Conservation (phyloP, 257 asterid genomes). For the Plectranthus barbatus region DNA sequence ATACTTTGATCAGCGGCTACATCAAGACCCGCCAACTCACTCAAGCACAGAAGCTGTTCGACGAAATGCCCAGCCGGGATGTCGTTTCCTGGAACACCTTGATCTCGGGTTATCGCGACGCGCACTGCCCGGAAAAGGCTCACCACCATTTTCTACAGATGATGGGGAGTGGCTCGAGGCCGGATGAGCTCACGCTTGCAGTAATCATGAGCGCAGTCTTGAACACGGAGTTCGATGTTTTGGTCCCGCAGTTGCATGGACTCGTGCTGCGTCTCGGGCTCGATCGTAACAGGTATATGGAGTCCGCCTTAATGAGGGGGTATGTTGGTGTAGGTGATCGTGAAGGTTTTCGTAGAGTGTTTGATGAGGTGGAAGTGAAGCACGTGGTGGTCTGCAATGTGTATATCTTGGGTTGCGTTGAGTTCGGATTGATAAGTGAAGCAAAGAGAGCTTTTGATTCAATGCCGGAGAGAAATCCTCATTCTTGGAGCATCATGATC, state of each 20-base stretch:
- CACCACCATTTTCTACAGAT: slow-evolving; percentile 34
- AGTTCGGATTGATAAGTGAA: slow-evolving; percentile 43
- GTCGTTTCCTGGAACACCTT: slow-evolving; percentile 71
- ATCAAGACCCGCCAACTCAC: slow-evolving; percentile 23
- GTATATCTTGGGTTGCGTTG: slow-evolving; percentile 58
- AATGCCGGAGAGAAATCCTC: slow-evolving; percentile 50
- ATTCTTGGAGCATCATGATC: slow-evolving; percentile 66
- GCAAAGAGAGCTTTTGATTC: slow-evolving; percentile 44
- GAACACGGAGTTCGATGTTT: slow-evolving; percentile 26
- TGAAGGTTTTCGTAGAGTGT: slow-evolving; percentile 34
- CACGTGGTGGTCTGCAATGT: slow-evolving; percentile 65
- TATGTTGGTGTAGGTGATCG: slow-evolving; percentile 41
- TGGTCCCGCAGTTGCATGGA: slow-evolving; percentile 57
- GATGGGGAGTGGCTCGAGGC: slow-evolving; percentile 29
- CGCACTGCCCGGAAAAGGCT: slow-evolving; percentile 26
- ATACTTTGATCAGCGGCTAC: slow-evolving; percentile 51
- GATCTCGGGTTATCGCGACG: slow-evolving; percentile 61
- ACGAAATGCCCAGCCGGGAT: slow-evolving; percentile 61
- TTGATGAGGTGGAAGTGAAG: slow-evolving; percentile 52
- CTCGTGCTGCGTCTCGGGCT: slow-evolving; percentile 39
- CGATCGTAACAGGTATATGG: slow-evolving; percentile 42
- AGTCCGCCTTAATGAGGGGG: slow-evolving; percentile 75
- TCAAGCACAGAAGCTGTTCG: slow-evolving; percentile 54
- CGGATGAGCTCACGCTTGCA: slow-evolving; percentile 57
- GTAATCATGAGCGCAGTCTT: slow-evolving; percentile 44